phyloP scores from a whole-genome alignment of 352 stramenopile genomes.

The Peronosclerospora sorghi region DNA sequence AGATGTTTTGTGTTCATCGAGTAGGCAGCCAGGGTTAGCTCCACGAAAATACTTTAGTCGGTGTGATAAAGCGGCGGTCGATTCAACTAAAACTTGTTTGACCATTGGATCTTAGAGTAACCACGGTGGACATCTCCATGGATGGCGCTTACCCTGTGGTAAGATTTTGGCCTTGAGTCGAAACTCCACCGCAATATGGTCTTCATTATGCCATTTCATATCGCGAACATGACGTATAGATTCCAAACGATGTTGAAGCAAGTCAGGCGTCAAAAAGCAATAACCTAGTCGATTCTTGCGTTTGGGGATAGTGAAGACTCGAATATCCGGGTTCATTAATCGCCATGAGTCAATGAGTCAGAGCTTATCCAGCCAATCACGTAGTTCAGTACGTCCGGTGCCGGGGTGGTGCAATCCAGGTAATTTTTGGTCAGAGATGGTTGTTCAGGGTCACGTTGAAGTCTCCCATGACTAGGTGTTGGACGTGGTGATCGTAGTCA shows the following conservation, averaged over 20 bases:
- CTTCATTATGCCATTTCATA: conserved; percentile 10
- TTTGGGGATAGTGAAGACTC: conserved; percentile 3
- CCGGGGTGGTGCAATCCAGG: background rate
- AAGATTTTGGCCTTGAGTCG: conserved; percentile 1
- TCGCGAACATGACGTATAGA: conserved; percentile 4
- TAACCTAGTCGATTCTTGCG: conserved; percentile 8
- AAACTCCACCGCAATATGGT: conserved; percentile 7
- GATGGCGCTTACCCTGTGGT: background rate
- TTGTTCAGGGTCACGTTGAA: background rate
- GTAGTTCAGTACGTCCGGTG: background rate
- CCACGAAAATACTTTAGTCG: conserved; percentile 4
- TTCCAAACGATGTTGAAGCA: conserved; percentile 5
- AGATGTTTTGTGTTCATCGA: background rate
- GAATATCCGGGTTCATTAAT: conserved; percentile 1
- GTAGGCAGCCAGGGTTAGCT: background rate
- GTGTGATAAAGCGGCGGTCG: background rate
- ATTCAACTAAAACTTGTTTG: background rate
- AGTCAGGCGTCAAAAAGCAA: conserved; percentile 7
- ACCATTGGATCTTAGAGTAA: background rate
- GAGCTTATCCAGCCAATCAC: conserved; percentile 7
- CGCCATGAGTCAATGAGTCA: conserved; percentile 7
- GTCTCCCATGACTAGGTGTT: background rate
- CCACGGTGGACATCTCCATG: conserved; percentile 3
- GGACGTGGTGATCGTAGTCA: background rate
- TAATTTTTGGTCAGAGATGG: background rate